Evolutionary conservation across 2,329 filamentous ascomycete species (phyloP), one percentile per base, ranked within the genome.

Genomic region (Aspergillus nomiae): DNA sequence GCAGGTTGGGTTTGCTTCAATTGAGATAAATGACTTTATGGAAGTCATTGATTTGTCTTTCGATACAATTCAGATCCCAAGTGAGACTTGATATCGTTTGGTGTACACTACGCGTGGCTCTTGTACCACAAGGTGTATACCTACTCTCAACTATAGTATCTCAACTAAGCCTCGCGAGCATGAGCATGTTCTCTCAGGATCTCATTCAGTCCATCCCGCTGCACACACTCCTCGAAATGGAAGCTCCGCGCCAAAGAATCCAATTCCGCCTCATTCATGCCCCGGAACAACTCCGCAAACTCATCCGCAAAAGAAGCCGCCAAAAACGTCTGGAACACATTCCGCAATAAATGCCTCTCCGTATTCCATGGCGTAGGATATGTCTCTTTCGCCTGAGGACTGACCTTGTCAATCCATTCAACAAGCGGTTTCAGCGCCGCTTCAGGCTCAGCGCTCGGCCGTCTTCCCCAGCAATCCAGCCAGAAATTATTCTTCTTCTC

Each of bases 161-260:
- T 26, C n/a, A 32, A 2, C 11, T 38, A 41, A 26, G 14, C 34
- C 6, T 36, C 11, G 12, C 51, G 30, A 16, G n/a, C 41, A 30
- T 50, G 59, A 46, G 82, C 78, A 76, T 85, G 81, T 3, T 73
- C 71, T 62, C 76, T 78, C 67, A 87, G 68, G 53, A 84, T 83
- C 64, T 80, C 76, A 65, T 87, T 87, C 67, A 87, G 68, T 1
- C 77, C 78, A 48, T 84, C 79, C 36, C 86, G 73, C 70, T 81
- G 81, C 45, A 84, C 63, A 67, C 86, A 88, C 50, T 84, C 79
- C 54, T 87, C 84, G 67, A 86, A 82, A 30, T 79, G 78, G 68
- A 88, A 88, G 62, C 80, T 85, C 16, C 71, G 76, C 0, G 84
- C 84, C 51, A 86, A 73, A 62, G 82, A 83, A 63, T 89, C 86